Percentiles rank a stretch among this genome's conserved stretches.
phyloP scores from a whole-genome alignment of 1,284 basidiomycete species.

The Sporisorium scitamineum region DNA sequence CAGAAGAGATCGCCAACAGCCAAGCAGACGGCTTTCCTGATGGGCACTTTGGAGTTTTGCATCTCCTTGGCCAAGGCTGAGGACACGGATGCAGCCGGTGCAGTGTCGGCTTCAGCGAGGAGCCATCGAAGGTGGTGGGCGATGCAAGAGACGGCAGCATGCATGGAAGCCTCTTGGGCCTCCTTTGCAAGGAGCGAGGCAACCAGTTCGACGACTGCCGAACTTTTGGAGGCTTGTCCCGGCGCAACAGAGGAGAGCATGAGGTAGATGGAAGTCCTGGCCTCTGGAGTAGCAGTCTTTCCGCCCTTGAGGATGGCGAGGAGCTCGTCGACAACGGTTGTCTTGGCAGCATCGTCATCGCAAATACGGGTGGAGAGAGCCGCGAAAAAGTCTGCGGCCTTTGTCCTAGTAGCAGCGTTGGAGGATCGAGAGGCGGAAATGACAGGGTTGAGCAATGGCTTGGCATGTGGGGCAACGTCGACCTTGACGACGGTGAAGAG shows the following conservation, averaged over 20 bases:
- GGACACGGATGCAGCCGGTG: conserved; percentile 28
- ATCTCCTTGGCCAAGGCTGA: conserved; percentile 56
- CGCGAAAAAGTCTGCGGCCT: conserved; percentile 43
- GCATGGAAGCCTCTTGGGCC: conserved; percentile 55
- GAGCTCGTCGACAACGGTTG: conserved; percentile 47
- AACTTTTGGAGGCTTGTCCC: conserved; percentile 27
- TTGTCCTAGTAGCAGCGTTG: conserved; percentile 49
- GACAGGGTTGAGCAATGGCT: conserved; percentile 47
- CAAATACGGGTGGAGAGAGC: conserved; percentile 29
- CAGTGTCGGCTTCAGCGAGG: conserved; percentile 23
- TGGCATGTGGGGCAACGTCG: conserved; percentile 41
- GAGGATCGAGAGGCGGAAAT: conserved; percentile 57
- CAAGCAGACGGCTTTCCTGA: conserved; percentile 55
- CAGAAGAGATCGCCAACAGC: conserved; percentile 55
- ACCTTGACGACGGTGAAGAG: conserved; percentile 49
- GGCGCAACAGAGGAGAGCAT: conserved; percentile 50
- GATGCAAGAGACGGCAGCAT: conserved; percentile 50
- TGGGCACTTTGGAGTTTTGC: conserved; percentile 55
- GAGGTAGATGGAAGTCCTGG: conserved; percentile 52
- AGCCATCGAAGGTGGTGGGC: conserved; percentile 43
- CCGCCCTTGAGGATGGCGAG: conserved; percentile 54
- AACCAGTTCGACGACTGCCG: conserved; percentile 43
- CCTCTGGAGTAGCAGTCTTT: conserved; percentile 56
- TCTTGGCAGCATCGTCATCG: conserved; percentile 32
- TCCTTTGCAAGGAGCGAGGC: conserved; percentile 59